These are phyloP conservation scores for Pestalotiopsis sp. DNA, from an alignment of 2,329 filamentous ascomycete genomes.

Conservation along the genomic window DNA sequence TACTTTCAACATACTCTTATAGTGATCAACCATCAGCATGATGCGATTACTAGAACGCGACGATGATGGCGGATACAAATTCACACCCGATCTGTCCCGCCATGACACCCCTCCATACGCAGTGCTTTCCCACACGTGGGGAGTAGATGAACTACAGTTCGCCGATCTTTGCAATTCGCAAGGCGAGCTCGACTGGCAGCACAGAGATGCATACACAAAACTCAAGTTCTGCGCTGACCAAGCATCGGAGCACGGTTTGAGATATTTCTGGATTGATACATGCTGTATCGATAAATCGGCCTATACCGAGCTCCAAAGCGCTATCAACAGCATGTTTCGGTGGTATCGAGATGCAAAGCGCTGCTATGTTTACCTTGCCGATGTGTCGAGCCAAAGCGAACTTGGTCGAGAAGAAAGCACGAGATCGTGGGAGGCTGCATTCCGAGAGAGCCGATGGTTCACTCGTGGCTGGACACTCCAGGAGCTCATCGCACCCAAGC, in stretches of 20 bases:
- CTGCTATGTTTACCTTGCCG: constrained; percentile 12
- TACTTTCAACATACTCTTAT: background rate
- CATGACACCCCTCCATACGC: constrained; percentile 14
- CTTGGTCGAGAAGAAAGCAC: background rate
- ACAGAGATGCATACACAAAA: background rate
- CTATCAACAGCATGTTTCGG: constrained; percentile 12
- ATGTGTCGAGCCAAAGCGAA: background rate
- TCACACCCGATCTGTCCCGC: background rate
- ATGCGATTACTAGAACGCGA: background rate
- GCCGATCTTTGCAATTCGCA: background rate
- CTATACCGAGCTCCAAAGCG: background rate
- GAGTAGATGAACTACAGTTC: background rate
- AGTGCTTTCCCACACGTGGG: constrained; percentile 21
- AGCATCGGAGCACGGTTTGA: background rate
- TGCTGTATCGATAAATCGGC: constrained; percentile 16
- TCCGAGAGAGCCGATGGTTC: constrained; percentile 13
- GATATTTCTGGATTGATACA: constrained; percentile 9
- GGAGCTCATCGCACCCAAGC: constrained; percentile 12
- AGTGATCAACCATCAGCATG: background rate
- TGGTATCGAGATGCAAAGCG: constrained; percentile 9
- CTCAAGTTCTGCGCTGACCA: background rate
- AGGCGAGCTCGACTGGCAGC: background rate
- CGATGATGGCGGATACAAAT: background rate
- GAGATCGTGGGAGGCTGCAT: background rate
- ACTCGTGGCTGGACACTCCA: constrained; percentile 12